Base-by-base conservation (phyloP, 2,329 filamentous ascomycete species). In the Aspergillus transmontanensis region DNA sequence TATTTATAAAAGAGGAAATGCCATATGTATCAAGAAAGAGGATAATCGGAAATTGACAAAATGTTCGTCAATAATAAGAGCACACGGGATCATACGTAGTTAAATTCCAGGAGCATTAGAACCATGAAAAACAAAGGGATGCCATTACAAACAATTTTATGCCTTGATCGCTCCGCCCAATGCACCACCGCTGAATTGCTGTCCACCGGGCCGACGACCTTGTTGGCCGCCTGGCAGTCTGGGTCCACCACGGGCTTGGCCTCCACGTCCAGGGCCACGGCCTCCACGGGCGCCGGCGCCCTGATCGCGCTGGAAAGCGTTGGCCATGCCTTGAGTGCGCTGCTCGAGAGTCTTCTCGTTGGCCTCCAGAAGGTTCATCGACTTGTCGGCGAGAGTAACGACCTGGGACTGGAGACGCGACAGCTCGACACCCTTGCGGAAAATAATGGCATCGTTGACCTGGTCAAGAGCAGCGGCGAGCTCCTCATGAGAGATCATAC, bases 401-500 rank as follows among this genome's bases (percentile, higher is more conserved):
- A 96, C 94, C 75, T 99, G 86, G 79, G 92, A 97, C 83, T 99
- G 95, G 68, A 99, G 88, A 72, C 96, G 89, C 75, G 93, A 97
- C 68, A 99, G 88, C 85, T 99, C 96, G 67, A 99, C 95, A 64
- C 95, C 96, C 89, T 99, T 98, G 81, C 95, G 91, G 92, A 99
- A 99, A 83, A 98, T 95, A 81, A 99, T 93, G 58, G 93, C 96
- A 71, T 91, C 90, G 74, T 96, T 97, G 81, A 99, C 94, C 82
- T 99, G 95, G 84, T 99, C 96, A 32, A 99, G 88, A 43, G 95
- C 96, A 50, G 95, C 95, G 11, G 92, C 92, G 57, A 99, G 89
- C 81, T 99, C 95, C 82, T 99, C 95, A 84, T 99, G 95, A 74
- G 93, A 96, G 80, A 99, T 98, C 95, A 99, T 99, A 85, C 96